Evolutionary conservation across 768 basidiomycete species (phyloP), one percentile per base, ranked within the genome.

Genomic region (Phlegmacium glaucopus): DNA sequence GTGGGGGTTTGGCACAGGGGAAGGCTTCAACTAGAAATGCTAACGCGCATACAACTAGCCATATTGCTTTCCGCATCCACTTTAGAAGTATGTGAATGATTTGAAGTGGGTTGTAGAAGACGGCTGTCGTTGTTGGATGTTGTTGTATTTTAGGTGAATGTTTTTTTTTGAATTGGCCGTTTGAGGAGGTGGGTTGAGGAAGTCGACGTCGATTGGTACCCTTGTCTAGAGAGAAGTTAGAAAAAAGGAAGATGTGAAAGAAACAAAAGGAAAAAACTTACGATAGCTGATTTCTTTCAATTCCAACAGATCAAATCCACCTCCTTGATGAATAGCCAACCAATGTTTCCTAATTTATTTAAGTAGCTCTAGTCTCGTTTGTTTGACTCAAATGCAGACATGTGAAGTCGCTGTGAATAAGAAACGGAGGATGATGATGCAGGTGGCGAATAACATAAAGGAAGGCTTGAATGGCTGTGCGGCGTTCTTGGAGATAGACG

Each of bases 241-340:
- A 30, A 27, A 35, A 38, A 18, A 57, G 32, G 37, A 34, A 22
- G 39, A 7, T 43, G 26, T n/a, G n/a, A n/a, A n/a, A n/a, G n/a
- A n/a, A n/a, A n/a, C n/a, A n/a, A 30, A 36, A 18, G 30, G n/a
- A 51, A 29, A 51, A n/a, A 28, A 73, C 87, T 57, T 52, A 90
- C 91, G 78, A 58, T 87, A 80, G 34, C 82, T 78, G 34, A 98
- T 91, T 60, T 97, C 95, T 61, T 91, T 86, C 45, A 94, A 62
- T 41, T 95, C 91, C n/a, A 98, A 72, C 4, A 67, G 61, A 42
- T 87, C 84, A 56, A 97, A 95, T 0, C 89, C 90, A 13, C 81
- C 79, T 42, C 82, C 82, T 41, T 85, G 80, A 10, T 85, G 76
- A 25, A 93, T 78, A 10, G 72, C 75, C 37, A 85, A 58, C 92